A percentile compares a stretch with the other conserved stretches of the same genome.
These are phyloP conservation scores for Candida tunisiensis DNA, from an alignment of 1,139 yeast species.

Conservation along the genomic window DNA sequence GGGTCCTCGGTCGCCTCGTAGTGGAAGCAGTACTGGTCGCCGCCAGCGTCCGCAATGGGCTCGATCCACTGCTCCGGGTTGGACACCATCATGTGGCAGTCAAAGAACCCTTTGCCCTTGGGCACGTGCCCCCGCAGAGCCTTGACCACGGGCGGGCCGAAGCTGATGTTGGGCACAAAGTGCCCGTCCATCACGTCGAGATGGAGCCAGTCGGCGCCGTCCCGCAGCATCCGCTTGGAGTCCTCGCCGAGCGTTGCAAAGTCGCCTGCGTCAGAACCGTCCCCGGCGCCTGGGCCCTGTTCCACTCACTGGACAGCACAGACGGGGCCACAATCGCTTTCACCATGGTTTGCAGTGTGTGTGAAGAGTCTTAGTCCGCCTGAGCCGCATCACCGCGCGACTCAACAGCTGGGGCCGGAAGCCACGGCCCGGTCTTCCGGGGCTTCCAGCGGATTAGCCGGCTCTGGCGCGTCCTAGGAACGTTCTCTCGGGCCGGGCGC, in stretches of 20 bases:
- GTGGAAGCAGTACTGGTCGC: constrained; percentile 93
- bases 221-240: constrained; percentile 62
- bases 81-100: constrained; percentile 98
- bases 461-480: too few species aligned
- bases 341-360: too few species aligned
- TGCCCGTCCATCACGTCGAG: constrained; percentile 98
- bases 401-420: too few species aligned
- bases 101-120: constrained; percentile 61
- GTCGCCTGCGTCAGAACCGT: constrained; percentile 24
- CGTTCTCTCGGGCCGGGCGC: too few species aligned
- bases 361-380: too few species aligned
- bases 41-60: constrained; percentile 87
- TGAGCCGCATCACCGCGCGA: too few species aligned
- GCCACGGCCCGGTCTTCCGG: too few species aligned
- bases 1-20: constrained; percentile 86
- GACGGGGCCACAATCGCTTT: constrained; percentile 86
- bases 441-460: too few species aligned
- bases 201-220: constrained; percentile 91
- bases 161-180: constrained; percentile 89
- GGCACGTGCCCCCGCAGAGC: constrained; percentile 71
- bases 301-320: constrained; percentile 57
- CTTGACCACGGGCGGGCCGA: constrained; percentile 81
- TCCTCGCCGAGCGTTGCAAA: constrained; percentile 81
- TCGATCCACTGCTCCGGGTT: constrained; percentile 93
- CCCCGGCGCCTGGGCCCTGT: background rate